Evolutionary conservation across 1,139 yeast genomes (phyloP), one percentile per base, ranked within the genome.

Genomic region (Debaryomyces udenii): DNA sequence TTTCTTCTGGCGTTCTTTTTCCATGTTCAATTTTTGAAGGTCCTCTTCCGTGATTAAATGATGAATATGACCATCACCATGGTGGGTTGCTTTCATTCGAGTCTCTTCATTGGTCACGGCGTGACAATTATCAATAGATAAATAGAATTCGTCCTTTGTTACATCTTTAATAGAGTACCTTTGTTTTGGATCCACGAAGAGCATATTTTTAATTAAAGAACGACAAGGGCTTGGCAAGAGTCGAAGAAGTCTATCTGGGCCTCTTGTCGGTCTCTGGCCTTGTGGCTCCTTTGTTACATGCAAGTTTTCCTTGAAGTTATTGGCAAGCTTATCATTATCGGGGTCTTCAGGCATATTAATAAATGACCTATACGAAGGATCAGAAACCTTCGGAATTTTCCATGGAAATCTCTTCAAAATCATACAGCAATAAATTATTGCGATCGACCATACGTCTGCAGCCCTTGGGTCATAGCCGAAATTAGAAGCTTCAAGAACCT

Each of bases 401-500:
- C 94, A 86, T 1, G 94, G 94, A 59, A 86, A 86, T 49, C 89
- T 66, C 53, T 78, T 76, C 43, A 84, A 64, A 6, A 80, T 68
- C 89, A 86, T 83, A 60, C 93, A 85, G 54, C 87, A 83, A 55
- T 72, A 86, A 41, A 86, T 84, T 11, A 86, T 82, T 1, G 90
- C 94, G 37, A 83, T 66, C 2, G 90, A 83, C 94, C 94, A 86
- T 14, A 85, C 78, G 57, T 86, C 94, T 2, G 79, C 86, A 11
- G 80, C 77, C 39, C 89, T 68, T 17, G 93, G 86, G 57, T 85
- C 91, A 56, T 85, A 86, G 2, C 77, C 68, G 49, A 60, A 42
- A 57, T 63, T 57, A 47, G 63, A 45, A 3, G 66, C 66, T 44
- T 72, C 59, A 66, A 84, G 68, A 18, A 86, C 85, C 60, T 86